A percentile compares a stretch with the other conserved stretches of the same genome.
These are phyloP conservation scores for Neurospora hispaniola DNA, from an alignment of 495 filamentous ascomycete species.

Conservation along the genomic window DNA sequence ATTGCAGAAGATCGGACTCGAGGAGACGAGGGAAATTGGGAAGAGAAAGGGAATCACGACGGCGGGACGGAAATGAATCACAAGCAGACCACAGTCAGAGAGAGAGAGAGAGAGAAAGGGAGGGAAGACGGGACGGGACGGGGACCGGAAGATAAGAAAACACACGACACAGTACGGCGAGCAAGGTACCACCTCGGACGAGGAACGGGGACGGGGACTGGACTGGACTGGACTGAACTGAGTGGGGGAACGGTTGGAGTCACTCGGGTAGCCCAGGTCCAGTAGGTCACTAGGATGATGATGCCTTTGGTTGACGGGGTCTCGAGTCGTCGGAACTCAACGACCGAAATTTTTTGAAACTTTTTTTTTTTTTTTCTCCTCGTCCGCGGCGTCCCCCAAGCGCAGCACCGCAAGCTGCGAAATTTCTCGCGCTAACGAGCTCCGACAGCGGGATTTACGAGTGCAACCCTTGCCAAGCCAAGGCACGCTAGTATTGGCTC, in stretches of 20 bases:
- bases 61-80: background rate
- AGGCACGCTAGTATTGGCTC: background rate
- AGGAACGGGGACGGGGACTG: background rate
- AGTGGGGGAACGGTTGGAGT: background rate
- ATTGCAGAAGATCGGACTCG: background rate
- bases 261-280: background rate
- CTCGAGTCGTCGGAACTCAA: background rate
- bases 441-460: slow-evolving; percentile 14
- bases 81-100: background rate
- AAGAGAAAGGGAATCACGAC: background rate
- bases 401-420: background rate
- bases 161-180: background rate
- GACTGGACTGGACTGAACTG: background rate
- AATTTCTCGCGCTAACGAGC: slow-evolving; percentile 3
- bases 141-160: background rate
- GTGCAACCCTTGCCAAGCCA: background rate
- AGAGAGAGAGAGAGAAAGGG: no score
- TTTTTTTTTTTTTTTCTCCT: background rate
- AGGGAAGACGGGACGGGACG: background rate
- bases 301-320: background rate
- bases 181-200: background rate
- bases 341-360: background rate
- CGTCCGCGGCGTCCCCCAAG: no score
- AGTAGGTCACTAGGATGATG: background rate
- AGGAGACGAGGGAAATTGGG: background rate